Conservation (phyloP, 805 yeast species). For the Danielia oregonensis region DNA sequence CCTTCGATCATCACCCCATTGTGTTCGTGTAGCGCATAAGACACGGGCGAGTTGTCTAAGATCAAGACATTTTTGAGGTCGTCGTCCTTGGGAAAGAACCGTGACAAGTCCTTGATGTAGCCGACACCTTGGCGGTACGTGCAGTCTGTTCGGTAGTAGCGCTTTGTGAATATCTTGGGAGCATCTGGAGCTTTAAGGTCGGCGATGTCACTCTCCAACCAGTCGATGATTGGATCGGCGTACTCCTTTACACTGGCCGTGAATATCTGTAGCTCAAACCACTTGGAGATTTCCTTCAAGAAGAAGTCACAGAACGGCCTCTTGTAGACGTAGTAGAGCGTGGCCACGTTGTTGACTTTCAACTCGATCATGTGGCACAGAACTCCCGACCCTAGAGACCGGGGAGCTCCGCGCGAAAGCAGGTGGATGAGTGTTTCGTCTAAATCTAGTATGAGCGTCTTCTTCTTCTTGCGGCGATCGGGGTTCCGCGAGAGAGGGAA, state of each 20-base stretch:
- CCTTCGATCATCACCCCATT: slow-evolving; percentile 95
- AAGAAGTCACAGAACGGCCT: slow-evolving; percentile 90
- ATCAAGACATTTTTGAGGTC: slow-evolving; percentile 71
- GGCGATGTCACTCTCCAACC: slow-evolving; percentile 65
- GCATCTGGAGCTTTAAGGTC: slow-evolving; percentile 12
- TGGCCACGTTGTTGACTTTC: slow-evolving; percentile 59
- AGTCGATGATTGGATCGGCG: slow-evolving; percentile 95
- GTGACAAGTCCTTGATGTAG: slow-evolving; percentile 55
- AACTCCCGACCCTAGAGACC: slow-evolving; percentile 29
- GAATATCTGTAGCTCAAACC: slow-evolving; percentile 88
- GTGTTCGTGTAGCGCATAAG: slow-evolving; percentile 76
- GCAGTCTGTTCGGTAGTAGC: slow-evolving; percentile 81
- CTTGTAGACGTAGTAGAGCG: slow-evolving; percentile 85
- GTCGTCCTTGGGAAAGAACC: slow-evolving; percentile 54
- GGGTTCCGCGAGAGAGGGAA: slow-evolving; percentile 42
- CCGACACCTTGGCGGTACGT: slow-evolving; percentile 75
- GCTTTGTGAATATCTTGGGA: slow-evolving; percentile 42
- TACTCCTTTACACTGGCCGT: slow-evolving; percentile 94
- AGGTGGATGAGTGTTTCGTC: slow-evolving; percentile 96
- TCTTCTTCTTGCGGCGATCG: slow-evolving; percentile 37
- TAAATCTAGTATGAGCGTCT: slow-evolving; percentile 79
- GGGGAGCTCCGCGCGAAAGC: slow-evolving; percentile 60
- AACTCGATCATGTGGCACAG: slow-evolving; percentile 77
- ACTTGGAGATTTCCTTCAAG: slow-evolving; percentile 67
- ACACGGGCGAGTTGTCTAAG: slow-evolving; percentile 89